Conservation (phyloP, 192 early-diverging fungal genomes). For the Endogone sp. region DNA sequence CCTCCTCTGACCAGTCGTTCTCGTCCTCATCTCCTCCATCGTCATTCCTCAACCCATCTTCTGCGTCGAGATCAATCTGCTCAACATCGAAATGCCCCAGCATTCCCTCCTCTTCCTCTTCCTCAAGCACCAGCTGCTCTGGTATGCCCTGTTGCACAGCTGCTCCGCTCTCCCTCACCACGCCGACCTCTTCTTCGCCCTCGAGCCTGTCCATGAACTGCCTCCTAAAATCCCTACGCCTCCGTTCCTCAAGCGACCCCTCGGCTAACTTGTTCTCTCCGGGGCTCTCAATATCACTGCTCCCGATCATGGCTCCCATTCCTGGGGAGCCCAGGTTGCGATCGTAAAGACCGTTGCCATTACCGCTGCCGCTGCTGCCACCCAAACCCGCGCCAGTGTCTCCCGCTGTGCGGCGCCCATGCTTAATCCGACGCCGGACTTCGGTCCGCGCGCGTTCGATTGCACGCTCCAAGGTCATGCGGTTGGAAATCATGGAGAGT, state of each 20-base stretch:
- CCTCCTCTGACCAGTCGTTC: too few species aligned
- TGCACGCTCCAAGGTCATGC: slow-evolving; percentile 70
- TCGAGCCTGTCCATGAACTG: slow-evolving; percentile 1
- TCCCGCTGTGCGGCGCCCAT: not conserved
- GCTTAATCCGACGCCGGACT: not conserved
- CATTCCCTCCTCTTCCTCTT: too few species aligned
- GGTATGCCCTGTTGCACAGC: too few species aligned
- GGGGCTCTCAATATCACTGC: slow-evolving; percentile 1
- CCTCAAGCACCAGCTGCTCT: too few species aligned
- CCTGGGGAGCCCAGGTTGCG: too few species aligned
- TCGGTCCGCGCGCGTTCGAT: slow-evolving; percentile 40
- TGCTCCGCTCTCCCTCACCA: too few species aligned
- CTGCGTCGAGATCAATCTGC: too few species aligned
- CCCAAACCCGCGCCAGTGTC: not conserved
- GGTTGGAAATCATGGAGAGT: slow-evolving; percentile 70
- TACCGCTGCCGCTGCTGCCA: not conserved
- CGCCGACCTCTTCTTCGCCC: too few species aligned
- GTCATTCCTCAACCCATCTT: too few species aligned
- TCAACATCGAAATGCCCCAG: too few species aligned
- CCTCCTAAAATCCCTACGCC: not conserved
- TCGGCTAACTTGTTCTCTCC: not conserved
- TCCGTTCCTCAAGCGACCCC: not conserved
- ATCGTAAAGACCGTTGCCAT: too few species aligned
- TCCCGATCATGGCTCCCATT: not conserved
- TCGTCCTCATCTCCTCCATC: too few species aligned